A percentile compares a stretch with the other conserved stretches of the same genome.
These are phyloP conservation scores for Capsella bursapastoris DNA, from an alignment of 345 rosid genomes.

Conservation along the genomic window DNA sequence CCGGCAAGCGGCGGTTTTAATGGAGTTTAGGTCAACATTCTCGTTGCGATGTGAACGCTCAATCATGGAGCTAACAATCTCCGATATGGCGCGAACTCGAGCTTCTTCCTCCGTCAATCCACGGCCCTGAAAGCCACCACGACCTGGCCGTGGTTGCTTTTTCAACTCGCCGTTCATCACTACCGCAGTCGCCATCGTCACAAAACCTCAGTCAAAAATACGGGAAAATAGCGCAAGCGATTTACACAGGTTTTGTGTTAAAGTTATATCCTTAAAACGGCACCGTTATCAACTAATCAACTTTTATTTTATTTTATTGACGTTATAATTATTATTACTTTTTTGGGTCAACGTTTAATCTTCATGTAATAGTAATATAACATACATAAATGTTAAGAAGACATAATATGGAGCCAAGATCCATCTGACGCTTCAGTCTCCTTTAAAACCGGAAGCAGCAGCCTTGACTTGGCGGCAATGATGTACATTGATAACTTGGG, in stretches of 20 bases:
- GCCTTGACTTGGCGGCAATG: background rate
- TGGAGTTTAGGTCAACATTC: conserved; percentile 91
- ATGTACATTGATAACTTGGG: background rate
- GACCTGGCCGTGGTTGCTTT: conserved; percentile 81
- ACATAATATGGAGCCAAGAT: background rate
- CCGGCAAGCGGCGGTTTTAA: conserved; percentile 91
- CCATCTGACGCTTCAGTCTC: too few relatives aligned
- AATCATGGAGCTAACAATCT: conserved; percentile 88
- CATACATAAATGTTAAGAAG: too few relatives aligned
- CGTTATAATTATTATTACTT: too few relatives aligned
- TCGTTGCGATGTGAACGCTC: conserved; percentile 92
- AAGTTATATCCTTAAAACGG: background rate
- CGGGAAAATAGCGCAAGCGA: background rate
- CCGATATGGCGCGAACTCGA: conserved; percentile 89
- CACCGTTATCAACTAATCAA: background rate
- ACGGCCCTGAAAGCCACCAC: conserved; percentile 85
- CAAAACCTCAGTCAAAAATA: background rate
- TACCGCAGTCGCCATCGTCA: conserved; percentile 63
- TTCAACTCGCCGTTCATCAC: conserved; percentile 52
- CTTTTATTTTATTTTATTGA: background rate
- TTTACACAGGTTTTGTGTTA: background rate
- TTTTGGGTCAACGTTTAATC: too few relatives aligned
- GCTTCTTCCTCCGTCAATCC: conserved; percentile 96
- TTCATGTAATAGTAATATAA: too few relatives aligned
- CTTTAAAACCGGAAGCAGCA: background rate